Evolutionary conservation across 2,329 filamentous ascomycete genomes (phyloP).

Genomic region (Ophiognomonia clavigignenti-juglandacearum): DNA sequence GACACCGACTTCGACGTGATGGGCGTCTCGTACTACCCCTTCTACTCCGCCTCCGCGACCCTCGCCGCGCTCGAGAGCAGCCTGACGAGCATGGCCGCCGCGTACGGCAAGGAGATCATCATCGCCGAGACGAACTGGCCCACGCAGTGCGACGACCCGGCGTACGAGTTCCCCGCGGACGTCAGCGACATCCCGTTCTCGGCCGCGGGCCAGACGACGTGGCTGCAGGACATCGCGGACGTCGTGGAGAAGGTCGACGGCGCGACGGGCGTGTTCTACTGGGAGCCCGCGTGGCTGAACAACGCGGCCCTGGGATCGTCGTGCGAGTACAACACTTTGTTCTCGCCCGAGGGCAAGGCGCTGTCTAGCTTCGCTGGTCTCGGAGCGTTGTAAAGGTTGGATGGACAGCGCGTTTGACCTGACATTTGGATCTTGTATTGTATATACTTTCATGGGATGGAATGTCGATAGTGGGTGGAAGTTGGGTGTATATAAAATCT

Average conservation of each 20-base stretch:
- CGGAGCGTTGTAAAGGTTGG: constrained; percentile 1
- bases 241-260: constrained; percentile 48
- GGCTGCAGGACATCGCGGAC: constrained; percentile 54
- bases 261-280: constrained; percentile 63
- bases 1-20: constrained; percentile 63
- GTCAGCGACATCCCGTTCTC: constrained; percentile 56
- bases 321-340: constrained; percentile 49
- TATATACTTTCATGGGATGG: neutral
- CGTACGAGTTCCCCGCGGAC: constrained; percentile 56
- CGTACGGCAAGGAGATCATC: constrained; percentile 62
- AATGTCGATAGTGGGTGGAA: too few relatives aligned
- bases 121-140: constrained; percentile 72
- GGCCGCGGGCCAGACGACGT: constrained; percentile 57
- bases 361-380: constrained; percentile 14
- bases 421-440: neutral
- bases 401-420: neutral
- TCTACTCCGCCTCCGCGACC: constrained; percentile 57
- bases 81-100: constrained; percentile 53
- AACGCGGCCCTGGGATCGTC: constrained; percentile 62
- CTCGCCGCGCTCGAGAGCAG: constrained; percentile 50
- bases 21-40: constrained; percentile 70
- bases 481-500: too few relatives aligned
- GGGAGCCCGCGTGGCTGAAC: constrained; percentile 68
- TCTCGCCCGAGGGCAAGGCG: constrained; percentile 10
- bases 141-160: constrained; percentile 53